phyloP scores from a whole-genome alignment of 805 yeast genomes.

The Saccharomycopsis sp. region DNA sequence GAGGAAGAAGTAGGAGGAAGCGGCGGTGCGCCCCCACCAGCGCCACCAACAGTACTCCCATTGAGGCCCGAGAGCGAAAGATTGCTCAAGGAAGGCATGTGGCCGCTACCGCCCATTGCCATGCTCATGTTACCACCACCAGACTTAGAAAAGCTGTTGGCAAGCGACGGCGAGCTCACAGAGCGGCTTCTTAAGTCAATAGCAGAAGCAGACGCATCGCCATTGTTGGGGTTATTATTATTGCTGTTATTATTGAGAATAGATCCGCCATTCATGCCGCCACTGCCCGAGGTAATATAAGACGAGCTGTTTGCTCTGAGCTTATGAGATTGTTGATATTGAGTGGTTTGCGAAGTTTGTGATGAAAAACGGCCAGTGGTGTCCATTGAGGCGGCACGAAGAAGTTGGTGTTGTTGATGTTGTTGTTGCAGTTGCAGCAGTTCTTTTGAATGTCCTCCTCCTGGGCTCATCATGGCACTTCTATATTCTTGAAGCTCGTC shows the following conservation, averaged over 20 bases:
- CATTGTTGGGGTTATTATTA: not conserved
- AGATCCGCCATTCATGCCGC: conserved; percentile 1
- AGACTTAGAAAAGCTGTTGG: not conserved
- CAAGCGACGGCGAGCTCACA: conserved; percentile 9
- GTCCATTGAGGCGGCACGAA: not conserved
- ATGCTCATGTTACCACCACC: not conserved
- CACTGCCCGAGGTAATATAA: conserved; percentile 3
- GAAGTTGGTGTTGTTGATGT: conserved; percentile 1
- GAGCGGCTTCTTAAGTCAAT: conserved; percentile 4
- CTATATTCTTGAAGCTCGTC: conserved; percentile 23
- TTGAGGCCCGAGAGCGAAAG: not conserved
- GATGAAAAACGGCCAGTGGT: conserved; percentile 1
- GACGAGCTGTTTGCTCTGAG: conserved; percentile 6
- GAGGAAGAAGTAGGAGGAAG: not conserved
- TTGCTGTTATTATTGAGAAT: too few species aligned
- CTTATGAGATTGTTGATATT: conserved; percentile 2
- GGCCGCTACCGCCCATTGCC: conserved; percentile 4
- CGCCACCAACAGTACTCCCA: conserved; percentile 1
- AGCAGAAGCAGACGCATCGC: not conserved
- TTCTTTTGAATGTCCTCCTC: conserved; percentile 1
- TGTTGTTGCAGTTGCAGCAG: conserved; percentile 1
- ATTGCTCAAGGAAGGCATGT: too few species aligned
- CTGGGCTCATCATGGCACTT: too few species aligned
- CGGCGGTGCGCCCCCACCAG: too few species aligned
- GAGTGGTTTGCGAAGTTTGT: too few species aligned